Evolutionary conservation across 2,329 filamentous ascomycete genomes (phyloP), one percentile per base, ranked within the genome.

Genomic region (Fusarium newnesense): DNA sequence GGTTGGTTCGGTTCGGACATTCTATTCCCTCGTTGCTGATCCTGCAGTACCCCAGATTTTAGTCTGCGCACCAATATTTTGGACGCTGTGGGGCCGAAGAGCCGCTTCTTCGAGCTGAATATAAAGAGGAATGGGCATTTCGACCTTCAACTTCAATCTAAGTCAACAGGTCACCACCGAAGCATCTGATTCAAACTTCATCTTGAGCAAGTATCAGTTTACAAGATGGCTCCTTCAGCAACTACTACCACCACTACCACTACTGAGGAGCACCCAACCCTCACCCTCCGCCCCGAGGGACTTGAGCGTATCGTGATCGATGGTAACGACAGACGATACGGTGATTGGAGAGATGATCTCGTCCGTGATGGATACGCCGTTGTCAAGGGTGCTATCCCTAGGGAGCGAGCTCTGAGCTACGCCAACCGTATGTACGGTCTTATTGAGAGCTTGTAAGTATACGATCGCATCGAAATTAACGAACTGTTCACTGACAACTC

Each of bases 341-440:
- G 74, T 5, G 74, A 76, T n/a, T 76, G 74, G 74, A 57, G 74
- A 66, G 74, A 76, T 18, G 74, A 76, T 19, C 64, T 76, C 1
- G 60, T 76, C 7, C 73, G 74, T 4, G 74, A 76, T 40, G 74
- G 74, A 2, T 76, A 70, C 9, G 74, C 73, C 12, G 69, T 76
- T 5, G 54, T 76, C 47, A 76, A 74, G 32, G 71, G 73, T 2
- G 74, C 73, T 10, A 71, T 76, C 12, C 73, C 74, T 6, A 63
- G 60, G 18, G 71, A 76, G 47, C 60, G 74, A 15, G 74, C 74
- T 19, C 30, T 76, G 13, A 76, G 74, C 63, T 76, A 76, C 16
- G 73, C 73, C 30, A 76, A 73, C 58, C 74, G 73, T 12, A 75
- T 76, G 68, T 76, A 76, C 32, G 74, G 74, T 7, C 62, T 76